These are phyloP conservation scores for Abelmoschus esculentus DNA, from an alignment of 345 rosid species.

Conservation along the genomic window DNA sequence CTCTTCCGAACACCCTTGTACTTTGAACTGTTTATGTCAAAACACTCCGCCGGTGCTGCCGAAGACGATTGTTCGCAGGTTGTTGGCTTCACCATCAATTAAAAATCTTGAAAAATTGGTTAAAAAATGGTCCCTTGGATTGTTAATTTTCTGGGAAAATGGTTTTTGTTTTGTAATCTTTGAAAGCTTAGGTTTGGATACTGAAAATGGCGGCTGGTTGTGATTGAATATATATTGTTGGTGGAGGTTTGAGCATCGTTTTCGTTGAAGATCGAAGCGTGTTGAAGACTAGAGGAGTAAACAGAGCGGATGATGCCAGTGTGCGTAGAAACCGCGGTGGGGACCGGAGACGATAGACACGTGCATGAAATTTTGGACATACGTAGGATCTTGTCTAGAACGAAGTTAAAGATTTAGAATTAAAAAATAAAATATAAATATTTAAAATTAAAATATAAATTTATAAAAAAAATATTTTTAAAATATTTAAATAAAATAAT, in stretches of 20 bases:
- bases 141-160: not conserved
- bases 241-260: not conserved
- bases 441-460: no score
- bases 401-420: no score
- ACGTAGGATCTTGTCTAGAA: no score
- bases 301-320: not conserved
- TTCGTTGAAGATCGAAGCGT: conserved; percentile 16
- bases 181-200: not conserved
- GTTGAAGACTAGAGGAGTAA: conserved; percentile 12
- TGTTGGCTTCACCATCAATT: conserved; percentile 13
- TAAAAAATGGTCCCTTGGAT: not conserved
- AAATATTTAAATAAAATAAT: no score
- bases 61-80: not conserved
- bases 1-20: conserved; percentile 85
- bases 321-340: conserved; percentile 20
- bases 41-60: not conserved
- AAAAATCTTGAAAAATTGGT: no score
- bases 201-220: conserved; percentile 20
- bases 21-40: conserved; percentile 27
- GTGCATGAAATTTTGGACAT: not conserved
- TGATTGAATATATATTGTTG: not conserved
- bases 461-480: no score
- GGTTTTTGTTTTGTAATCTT: no score
- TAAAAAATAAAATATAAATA: no score
- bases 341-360: conserved; percentile 11